Base-by-base conservation (phyloP, 1,284 basidiomycete genomes). In the Sporisorium graminicola region DNA sequence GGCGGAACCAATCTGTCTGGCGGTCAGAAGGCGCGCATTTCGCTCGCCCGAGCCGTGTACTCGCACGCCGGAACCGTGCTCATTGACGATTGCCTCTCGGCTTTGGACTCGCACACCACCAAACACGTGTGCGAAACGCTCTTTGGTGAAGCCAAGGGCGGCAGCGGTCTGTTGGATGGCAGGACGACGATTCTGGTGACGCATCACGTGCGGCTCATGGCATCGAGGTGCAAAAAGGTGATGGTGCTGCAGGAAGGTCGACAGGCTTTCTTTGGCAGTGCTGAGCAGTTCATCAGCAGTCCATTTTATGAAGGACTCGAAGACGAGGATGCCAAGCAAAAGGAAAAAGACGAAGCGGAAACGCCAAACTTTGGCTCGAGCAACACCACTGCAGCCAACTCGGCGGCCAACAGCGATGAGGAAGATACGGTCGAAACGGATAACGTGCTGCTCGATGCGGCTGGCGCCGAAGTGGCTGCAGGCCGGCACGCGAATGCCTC, bases 61-160 rank as follows among this genome's bases (percentile, higher is more conserved):
- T 90, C 88, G 78, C 86, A 91, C 66, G 90, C 91, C 1, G 91
- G 92, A 54, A 87, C 92, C 26, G 43, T 80, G 20, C 87, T 92
- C 20, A 88, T 93, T 65, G 92, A 93, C 80, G 92, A 93, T 82
- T 91, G 91, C 1, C 87, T 93, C 3, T 92, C 91, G 47, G 92
- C 92, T 8, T 64, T 72, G 44, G 84, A 86, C 56, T 79, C 84
- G 13, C 65, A 74, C 13, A 74, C 71, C 22, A 68, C 71, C 44
- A 74, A 74, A 18, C 83, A 84, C 46, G 80, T 86, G 18, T 81
- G 74, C 57, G 82, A 85, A 49, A 73, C 78, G 46, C 71, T 86
- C 14, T 85, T 85, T 59, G 65, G 78, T 22, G 74, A 74, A n/a
- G 73, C 60, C 1, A 79, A 80, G 18, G 35, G n/a, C 14, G 18